phyloP scores from a whole-genome alignment of 768 basidiomycete species.

The Rhizopogon vulgaris region DNA sequence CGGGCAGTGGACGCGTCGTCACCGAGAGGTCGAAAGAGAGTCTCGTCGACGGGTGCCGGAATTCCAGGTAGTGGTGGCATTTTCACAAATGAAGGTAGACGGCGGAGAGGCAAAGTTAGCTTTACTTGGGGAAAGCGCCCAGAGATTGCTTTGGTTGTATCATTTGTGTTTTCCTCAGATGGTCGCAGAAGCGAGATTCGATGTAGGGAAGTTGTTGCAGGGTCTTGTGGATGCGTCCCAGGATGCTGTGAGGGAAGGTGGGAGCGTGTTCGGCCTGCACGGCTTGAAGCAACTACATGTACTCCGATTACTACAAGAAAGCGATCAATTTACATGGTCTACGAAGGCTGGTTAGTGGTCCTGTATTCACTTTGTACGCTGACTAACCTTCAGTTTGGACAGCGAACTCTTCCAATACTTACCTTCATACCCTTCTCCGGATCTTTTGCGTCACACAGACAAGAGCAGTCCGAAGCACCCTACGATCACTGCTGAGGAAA shows the following conservation, averaged over 20 bases:
- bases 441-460: slow-evolving; percentile 48
- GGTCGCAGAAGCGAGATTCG: slow-evolving; percentile 77
- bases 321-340: slow-evolving; percentile 75
- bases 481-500: slow-evolving; percentile 49
- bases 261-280: slow-evolving; percentile 33
- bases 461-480: slow-evolving; percentile 45
- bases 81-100: slow-evolving; percentile 50
- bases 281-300: slow-evolving; percentile 73
- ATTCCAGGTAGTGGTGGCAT: slow-evolving; percentile 78
- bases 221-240: slow-evolving; percentile 38
- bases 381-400: background rate
- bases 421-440: slow-evolving; percentile 67
- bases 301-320: slow-evolving; percentile 64
- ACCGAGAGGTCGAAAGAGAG: slow-evolving; percentile 69
- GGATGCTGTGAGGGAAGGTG: slow-evolving; percentile 50
- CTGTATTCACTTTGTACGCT: background rate
- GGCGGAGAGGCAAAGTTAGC: slow-evolving; percentile 40
- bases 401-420: slow-evolving; percentile 51
- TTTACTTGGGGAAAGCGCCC: slow-evolving; percentile 73
- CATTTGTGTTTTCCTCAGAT: slow-evolving; percentile 69
- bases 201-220: slow-evolving; percentile 73
- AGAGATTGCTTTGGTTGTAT: slow-evolving; percentile 81
- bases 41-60: slow-evolving; percentile 76
- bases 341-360: slow-evolving; percentile 56
- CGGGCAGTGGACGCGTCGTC: slow-evolving; percentile 68